Evolutionary conservation across 805 yeast genomes (phyloP).

Genomic region (Lipomyces anomalus): DNA sequence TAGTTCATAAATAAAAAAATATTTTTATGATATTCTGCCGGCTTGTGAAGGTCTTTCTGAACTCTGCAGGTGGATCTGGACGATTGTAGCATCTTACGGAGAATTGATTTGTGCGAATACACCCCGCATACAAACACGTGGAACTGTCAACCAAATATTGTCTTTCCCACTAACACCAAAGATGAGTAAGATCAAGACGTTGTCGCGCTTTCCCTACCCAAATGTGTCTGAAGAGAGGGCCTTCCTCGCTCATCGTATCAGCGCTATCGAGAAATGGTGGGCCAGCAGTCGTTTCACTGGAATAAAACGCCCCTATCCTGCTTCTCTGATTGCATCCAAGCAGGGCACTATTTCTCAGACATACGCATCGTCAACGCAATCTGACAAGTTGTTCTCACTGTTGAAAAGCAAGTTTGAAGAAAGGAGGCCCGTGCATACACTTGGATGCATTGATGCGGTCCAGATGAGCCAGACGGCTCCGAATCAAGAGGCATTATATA

Average conservation of each 20-base stretch:
- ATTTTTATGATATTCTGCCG: too few species aligned
- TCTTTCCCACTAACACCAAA: too few species aligned
- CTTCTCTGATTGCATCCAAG: constrained; percentile 48
- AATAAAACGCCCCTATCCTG: constrained; percentile 47
- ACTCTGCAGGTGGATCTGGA: too few species aligned
- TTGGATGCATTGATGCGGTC: constrained; percentile 59
- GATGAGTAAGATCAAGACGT: too few species aligned
- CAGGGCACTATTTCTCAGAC: constrained; percentile 42
- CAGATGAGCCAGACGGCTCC: constrained; percentile 54
- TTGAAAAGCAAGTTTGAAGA: constrained; percentile 39
- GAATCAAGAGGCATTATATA: constrained; percentile 49
- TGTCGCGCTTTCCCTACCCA: constrained; percentile 38
- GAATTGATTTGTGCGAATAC: too few species aligned
- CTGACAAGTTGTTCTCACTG: constrained; percentile 45
- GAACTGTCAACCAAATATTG: too few species aligned
- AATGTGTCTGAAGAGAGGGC: constrained; percentile 31
- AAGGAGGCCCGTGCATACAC: constrained; percentile 47
- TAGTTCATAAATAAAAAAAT: too few species aligned
- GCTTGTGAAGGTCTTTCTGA: too few species aligned
- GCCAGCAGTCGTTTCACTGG: constrained; percentile 42
- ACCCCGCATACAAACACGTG: too few species aligned
- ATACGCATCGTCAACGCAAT: constrained; percentile 48
- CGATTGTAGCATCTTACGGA: too few species aligned
- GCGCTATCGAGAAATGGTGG: constrained; percentile 47
- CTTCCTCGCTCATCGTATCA: constrained; percentile 34